Base-by-base conservation (phyloP, 2,329 filamentous ascomycete genomes). In the Colletotrichum gigasporum region DNA sequence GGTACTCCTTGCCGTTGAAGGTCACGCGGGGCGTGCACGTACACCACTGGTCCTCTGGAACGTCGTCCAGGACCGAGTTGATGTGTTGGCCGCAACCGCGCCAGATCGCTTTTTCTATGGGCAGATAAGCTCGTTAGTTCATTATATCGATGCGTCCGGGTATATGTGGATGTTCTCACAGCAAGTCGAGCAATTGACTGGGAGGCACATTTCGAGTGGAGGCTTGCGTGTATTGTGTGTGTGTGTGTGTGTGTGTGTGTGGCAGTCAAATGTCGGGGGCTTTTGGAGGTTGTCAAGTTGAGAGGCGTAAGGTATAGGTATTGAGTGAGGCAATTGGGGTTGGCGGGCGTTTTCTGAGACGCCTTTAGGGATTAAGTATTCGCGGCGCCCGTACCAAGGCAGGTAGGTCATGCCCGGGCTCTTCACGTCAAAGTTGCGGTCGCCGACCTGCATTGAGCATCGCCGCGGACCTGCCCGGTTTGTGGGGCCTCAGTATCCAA, bases 31-130 rank as follows among this genome's bases (percentile, higher is more conserved):
- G 82, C 60, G 76, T 71, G 73, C 82, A 85, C 8, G 76, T 79
- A 72, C 82, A 85, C 82, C 82, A 82, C 44, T 83, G 70, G 11
- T 77, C 73, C 71, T 83, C 77, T 28, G 80, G 74, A 4, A 84
- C 73, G 59, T 77, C 75, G 30, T 73, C 68, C 44, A 85, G 76
- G n/a, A 81, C 82, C 12, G 75, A 71, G 8, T 79, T 75, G 62
- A 84, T 78, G 69, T 85, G 82, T 58, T 67, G 75, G 51, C 82
- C 82, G 73, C 82, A 85, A 65, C 82, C 82, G 65, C 81, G 79
- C 82, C 82, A 84, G 24, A 81, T 72, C 68, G 79, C 77, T 71
- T 82, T 83, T 26, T 79, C 82, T 84, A 61, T 68, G 6, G 26
- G 10, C 3, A 9, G 12, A 14, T 22, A 16, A 26, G 35, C 5